These are phyloP conservation scores for Thraustochytrium sp. DNA, from an alignment of 352 stramenopile species.

Conservation along the genomic window DNA sequence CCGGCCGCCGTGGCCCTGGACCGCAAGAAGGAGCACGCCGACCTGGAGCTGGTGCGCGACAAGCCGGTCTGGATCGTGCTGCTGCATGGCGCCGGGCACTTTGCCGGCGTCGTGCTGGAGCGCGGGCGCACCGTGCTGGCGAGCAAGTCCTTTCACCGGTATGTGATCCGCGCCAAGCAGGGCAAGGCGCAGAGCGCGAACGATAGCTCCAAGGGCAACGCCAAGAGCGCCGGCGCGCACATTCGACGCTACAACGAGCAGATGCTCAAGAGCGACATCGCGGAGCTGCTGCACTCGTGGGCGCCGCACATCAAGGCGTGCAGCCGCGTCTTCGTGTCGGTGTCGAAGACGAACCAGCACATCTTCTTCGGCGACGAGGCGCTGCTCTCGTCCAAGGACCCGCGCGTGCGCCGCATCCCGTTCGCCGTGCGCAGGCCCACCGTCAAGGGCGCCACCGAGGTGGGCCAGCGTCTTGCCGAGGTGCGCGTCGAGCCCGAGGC, in stretches of 20 bases:
- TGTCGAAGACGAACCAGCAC: constrained; percentile 35
- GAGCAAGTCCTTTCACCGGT: constrained; percentile 36
- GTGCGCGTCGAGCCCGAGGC: not conserved
- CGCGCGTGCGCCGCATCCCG: constrained; percentile 1
- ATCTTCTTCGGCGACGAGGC: constrained; percentile 34
- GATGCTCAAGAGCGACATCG: constrained; percentile 42
- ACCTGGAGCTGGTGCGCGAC: not conserved
- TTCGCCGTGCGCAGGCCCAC: constrained; percentile 30
- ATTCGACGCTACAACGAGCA: constrained; percentile 39
- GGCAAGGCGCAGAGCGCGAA: constrained; percentile 40
- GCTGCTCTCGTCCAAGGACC: constrained; percentile 3
- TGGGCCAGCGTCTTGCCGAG: not conserved
- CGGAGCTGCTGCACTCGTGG: constrained; percentile 15
- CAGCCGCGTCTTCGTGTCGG: constrained; percentile 24
- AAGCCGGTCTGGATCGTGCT: not conserved
- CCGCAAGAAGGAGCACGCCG: not conserved
- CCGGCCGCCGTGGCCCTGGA: not conserved
- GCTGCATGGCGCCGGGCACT: constrained; percentile 33
- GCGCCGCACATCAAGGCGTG: not conserved
- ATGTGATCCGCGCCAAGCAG: constrained; percentile 40
- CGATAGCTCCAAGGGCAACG: constrained; percentile 36
- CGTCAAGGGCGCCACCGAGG: constrained; percentile 20
- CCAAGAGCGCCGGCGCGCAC: constrained; percentile 25
- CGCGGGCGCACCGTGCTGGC: not conserved
- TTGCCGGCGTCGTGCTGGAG: constrained; percentile 19